These are phyloP conservation scores for Ceratocystis smalleyi DNA, from an alignment of 2,329 filamentous ascomycete genomes.

Conservation along the genomic window DNA sequence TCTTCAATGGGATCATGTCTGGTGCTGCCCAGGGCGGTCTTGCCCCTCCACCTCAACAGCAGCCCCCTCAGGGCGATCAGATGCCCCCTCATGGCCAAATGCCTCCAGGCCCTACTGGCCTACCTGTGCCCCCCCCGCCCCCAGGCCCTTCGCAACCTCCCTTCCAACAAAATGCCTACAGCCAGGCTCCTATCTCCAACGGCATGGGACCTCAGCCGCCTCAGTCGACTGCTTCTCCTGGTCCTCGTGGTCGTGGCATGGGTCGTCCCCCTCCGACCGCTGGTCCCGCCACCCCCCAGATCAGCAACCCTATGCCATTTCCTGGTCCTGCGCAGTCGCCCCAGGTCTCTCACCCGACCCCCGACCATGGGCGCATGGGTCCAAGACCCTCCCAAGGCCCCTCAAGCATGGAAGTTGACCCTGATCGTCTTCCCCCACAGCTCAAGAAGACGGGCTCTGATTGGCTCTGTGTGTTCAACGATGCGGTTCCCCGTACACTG, in stretches of 20 bases:
- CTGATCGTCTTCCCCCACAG: constrained; percentile 67
- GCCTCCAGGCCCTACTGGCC: constrained; percentile 28
- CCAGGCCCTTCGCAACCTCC: constrained; percentile 48
- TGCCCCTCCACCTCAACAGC: constrained; percentile 53
- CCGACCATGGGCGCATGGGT: constrained; percentile 43
- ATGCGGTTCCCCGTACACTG: constrained; percentile 69
- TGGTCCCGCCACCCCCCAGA: constrained; percentile 70
- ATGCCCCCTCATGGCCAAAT: constrained; percentile 36
- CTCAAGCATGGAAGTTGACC: constrained; percentile 52
- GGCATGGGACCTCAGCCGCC: constrained; percentile 74
- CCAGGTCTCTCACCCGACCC: constrained; percentile 71
- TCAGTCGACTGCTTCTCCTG: constrained; percentile 72
- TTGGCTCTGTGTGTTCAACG: constrained; percentile 97
- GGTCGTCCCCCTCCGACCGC: constrained; percentile 48
- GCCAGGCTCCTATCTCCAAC: constrained; percentile 40
- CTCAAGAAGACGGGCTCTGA: constrained; percentile 80
- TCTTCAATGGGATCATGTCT: constrained; percentile 93
- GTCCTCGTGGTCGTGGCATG: constrained; percentile 51
- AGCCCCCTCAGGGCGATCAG: constrained; percentile 56
- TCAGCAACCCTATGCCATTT: constrained; percentile 76
- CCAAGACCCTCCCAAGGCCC: constrained; percentile 25
- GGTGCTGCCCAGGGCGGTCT: constrained; percentile 71
- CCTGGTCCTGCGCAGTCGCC: constrained; percentile 70
- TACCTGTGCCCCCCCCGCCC: constrained; percentile 41
- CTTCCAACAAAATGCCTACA: constrained; percentile 60